phyloP scores from a whole-genome alignment of 176 grass and related monocot genomes.

The Oryza australiensis region DNA sequence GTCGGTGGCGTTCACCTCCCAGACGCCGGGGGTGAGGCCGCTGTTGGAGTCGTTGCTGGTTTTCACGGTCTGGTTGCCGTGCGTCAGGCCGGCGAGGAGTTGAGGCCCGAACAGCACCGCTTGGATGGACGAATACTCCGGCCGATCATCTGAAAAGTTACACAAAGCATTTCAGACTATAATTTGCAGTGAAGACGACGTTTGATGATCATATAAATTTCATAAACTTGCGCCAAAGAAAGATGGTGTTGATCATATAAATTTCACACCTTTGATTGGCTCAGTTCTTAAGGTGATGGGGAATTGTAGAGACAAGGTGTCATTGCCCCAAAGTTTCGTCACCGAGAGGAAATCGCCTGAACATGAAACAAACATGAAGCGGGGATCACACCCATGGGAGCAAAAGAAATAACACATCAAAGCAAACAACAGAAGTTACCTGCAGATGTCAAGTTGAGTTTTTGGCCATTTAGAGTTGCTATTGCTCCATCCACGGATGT shows the following conservation, averaged over 20 bases:
- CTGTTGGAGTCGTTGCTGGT: slow-evolving; percentile 46
- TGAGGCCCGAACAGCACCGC: slow-evolving; percentile 75
- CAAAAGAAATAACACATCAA: background rate
- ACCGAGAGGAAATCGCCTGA: slow-evolving; percentile 69
- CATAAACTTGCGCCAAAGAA: background rate
- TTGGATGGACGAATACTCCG: slow-evolving; percentile 61
- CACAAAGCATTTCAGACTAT: background rate
- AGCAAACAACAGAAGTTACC: slow-evolving; percentile 34
- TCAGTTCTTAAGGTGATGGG: slow-evolving; percentile 64
- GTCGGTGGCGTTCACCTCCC: slow-evolving; percentile 55
- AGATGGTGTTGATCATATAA: background rate
- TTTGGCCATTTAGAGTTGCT: slow-evolving; percentile 62
- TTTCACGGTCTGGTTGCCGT: slow-evolving; percentile 45
- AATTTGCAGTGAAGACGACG: background rate
- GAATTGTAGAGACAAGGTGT: slow-evolving; percentile 55
- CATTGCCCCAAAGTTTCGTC: slow-evolving; percentile 58
- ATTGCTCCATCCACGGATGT: slow-evolving; percentile 41
- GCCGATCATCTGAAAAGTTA: slow-evolving; percentile 62
- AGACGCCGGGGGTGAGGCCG: slow-evolving; percentile 57
- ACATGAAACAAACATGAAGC: slow-evolving; percentile 12
- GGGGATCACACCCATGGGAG: background rate
- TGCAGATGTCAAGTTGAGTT: slow-evolving; percentile 47
- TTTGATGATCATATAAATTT: background rate
- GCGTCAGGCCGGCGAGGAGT: slow-evolving; percentile 78
- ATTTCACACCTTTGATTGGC: slow-evolving; percentile 62